Base-by-base conservation (phyloP, 805 yeast genomes). In the Pichia eremophila region DNA sequence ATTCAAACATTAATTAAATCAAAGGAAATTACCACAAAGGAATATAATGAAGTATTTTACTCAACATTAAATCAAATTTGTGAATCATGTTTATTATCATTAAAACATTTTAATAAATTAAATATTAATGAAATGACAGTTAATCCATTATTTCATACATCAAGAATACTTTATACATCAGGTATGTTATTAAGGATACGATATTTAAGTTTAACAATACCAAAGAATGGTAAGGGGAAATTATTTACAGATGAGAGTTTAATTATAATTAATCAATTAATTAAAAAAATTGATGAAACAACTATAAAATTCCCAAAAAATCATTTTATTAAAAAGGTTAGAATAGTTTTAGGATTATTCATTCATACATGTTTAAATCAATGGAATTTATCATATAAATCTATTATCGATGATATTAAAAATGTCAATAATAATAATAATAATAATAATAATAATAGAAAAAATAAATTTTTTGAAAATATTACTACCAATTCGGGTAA, bases 351-450 rank as follows among this genome's bases (percentile, higher is more conserved):
- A 28, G 76, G 78, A 18, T 61, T 81, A 31, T 81, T 80, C 54
- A 69, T 77, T 15, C 83, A 79, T 55, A 79, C 85, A 0, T 81
- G 80, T 58, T 72, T 75, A 1, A 72, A 73, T 36, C 83, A 79
- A 59, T 71, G 81, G 48, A 62, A 61, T 32, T 43, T 47, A 9
- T 54, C 61, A 4, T 57, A 55, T 19, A 48, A 47, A 17, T 19
- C 46, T 5, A 34, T 56, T 19, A 44, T 45, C 3, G 51, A 47
- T 17, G 52, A 51, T 44, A 47, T 52, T 25, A 41, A 40, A n/a
- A 41, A 8, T 14, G 9, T 18, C 8, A 14, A 34, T 15, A 15
- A 14, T 34, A 14, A 15, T 34, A 15, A 29, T 29, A 4, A 4
- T 8, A 12, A 12, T 29, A 12, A 29, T 29, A 12, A 29, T 29